Conservation (phyloP, 805 yeast species). For the Yarrowia alimentaria region DNA sequence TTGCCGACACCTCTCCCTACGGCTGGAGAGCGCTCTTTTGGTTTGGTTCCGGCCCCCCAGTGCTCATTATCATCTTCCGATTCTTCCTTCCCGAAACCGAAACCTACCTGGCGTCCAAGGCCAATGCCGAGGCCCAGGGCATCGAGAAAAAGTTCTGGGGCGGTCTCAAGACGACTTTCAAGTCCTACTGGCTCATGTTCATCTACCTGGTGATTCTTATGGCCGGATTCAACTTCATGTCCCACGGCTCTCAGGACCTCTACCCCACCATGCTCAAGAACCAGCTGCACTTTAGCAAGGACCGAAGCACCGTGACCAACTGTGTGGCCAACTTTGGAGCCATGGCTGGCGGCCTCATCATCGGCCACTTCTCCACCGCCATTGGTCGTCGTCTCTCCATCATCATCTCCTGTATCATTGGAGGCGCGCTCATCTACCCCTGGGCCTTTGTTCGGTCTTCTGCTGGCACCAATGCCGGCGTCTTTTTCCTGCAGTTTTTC, state of each 20-base stretch:
- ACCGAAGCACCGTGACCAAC: constrained; percentile 59
- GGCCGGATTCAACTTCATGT: constrained; percentile 67
- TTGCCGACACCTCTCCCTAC: constrained; percentile 48
- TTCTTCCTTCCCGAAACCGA: constrained; percentile 59
- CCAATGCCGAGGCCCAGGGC: constrained; percentile 24
- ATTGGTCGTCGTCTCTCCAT: constrained; percentile 62
- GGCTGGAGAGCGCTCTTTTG: constrained; percentile 73
- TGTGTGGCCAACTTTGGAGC: constrained; percentile 68
- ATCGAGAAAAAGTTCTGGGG: constrained; percentile 5
- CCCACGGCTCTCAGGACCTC: constrained; percentile 73
- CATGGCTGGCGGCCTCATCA: constrained; percentile 58
- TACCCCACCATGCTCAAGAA: constrained; percentile 60
- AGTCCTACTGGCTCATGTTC: constrained; percentile 58
- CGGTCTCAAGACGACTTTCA: constrained; percentile 35
- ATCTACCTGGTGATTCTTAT: constrained; percentile 57
- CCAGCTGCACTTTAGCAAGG: constrained; percentile 48
- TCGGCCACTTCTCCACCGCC: constrained; percentile 57
- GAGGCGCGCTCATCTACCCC: constrained; percentile 64
- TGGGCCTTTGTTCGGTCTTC: constrained; percentile 49
- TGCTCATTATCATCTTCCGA: constrained; percentile 59
- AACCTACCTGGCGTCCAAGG: constrained; percentile 44
- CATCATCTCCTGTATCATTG: constrained; percentile 49
- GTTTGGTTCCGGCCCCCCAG: constrained; percentile 70
- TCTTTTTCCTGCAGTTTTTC: constrained; percentile 60
- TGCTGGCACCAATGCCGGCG: constrained; percentile 56